These are phyloP conservation scores for Ogataea corticis DNA, from an alignment of 805 yeast genomes.

Conservation along the genomic window DNA sequence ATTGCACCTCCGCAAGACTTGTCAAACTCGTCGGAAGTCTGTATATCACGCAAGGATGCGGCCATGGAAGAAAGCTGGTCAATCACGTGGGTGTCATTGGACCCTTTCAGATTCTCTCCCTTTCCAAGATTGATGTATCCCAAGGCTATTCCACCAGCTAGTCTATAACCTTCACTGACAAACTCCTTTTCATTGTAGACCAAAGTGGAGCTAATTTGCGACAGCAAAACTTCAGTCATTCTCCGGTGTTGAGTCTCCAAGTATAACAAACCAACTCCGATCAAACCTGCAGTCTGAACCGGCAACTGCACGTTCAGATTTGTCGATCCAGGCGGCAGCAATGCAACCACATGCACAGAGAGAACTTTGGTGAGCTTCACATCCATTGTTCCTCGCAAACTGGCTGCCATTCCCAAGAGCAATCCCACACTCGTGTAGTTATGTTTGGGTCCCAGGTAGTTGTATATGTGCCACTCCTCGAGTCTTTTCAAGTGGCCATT, in stretches of 20 bases:
- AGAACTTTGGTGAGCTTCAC: slow-evolving; percentile 84
- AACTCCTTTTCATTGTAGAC: slow-evolving; percentile 53
- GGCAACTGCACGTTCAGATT: slow-evolving; percentile 79
- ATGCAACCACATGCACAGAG: slow-evolving; percentile 89
- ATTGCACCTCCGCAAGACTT: slow-evolving; percentile 74
- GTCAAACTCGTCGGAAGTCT: slow-evolving; percentile 56
- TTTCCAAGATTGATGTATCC: slow-evolving; percentile 84
- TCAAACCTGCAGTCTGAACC: slow-evolving; percentile 88
- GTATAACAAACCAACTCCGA: slow-evolving; percentile 87
- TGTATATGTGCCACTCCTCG: slow-evolving; percentile 96
- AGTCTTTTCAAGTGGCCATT: slow-evolving; percentile 81
- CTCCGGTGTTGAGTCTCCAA: slow-evolving; percentile 76
- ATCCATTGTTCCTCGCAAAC: slow-evolving; percentile 80
- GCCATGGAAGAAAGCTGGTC: slow-evolving; percentile 62
- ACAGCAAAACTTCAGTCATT: slow-evolving; percentile 76
- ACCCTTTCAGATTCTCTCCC: slow-evolving; percentile 54
- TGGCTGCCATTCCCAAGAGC: slow-evolving; percentile 89
- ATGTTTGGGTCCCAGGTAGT: slow-evolving; percentile 88
- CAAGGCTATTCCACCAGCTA: slow-evolving; percentile 85
- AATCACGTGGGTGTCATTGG: slow-evolving; percentile 61
- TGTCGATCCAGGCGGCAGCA: slow-evolving; percentile 87
- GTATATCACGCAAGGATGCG: slow-evolving; percentile 60
- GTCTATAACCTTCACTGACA: slow-evolving; percentile 76
- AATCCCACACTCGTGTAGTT: slow-evolving; percentile 83
- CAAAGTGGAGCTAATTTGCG: slow-evolving; percentile 63